These are phyloP conservation scores for Chlamydomonas sphaeroides DNA, from an alignment of 139 green algal species.

Conservation along the genomic window DNA sequence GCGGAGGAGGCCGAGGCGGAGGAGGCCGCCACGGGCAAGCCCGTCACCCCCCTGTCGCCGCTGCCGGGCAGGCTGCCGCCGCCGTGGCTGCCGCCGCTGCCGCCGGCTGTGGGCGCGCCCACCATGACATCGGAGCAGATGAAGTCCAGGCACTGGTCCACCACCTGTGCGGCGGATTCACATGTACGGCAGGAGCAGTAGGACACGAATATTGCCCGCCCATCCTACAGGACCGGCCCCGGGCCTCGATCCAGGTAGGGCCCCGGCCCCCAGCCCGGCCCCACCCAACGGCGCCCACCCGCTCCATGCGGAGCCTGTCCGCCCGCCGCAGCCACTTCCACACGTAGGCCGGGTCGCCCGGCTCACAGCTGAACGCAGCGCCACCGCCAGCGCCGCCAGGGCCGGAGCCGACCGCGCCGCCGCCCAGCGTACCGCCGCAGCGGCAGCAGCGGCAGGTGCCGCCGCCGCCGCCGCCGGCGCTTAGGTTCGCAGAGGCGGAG, in stretches of 20 bases:
- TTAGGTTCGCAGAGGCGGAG: too few species aligned
- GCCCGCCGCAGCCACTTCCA: constrained; percentile 7
- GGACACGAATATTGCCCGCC: too few species aligned
- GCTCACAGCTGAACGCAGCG: not conserved
- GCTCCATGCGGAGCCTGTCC: constrained; percentile 25
- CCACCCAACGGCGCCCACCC: too few species aligned
- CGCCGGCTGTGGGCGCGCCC: too few species aligned
- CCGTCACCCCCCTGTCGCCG: too few species aligned
- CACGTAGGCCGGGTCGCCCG: constrained; percentile 6
- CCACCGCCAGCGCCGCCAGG: not conserved
- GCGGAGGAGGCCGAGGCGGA: too few species aligned
- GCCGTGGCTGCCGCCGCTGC: not conserved
- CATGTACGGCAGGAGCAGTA: too few species aligned
- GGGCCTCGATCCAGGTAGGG: too few species aligned
- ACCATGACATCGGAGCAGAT: constrained; percentile 5
- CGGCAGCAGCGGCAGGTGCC: not conserved
- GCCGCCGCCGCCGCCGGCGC: not conserved
- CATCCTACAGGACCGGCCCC: too few species aligned
- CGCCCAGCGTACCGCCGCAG: not conserved
- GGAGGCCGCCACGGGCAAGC: too few species aligned
- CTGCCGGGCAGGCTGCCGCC: not conserved
- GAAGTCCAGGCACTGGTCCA: constrained; percentile 12
- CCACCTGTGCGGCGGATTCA: constrained; percentile 7
- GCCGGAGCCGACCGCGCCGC: not conserved
- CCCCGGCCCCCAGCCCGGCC: too few species aligned